phyloP scores from a whole-genome alignment of 1,284 basidiomycete genomes.

The Boletus semigastroideus region DNA sequence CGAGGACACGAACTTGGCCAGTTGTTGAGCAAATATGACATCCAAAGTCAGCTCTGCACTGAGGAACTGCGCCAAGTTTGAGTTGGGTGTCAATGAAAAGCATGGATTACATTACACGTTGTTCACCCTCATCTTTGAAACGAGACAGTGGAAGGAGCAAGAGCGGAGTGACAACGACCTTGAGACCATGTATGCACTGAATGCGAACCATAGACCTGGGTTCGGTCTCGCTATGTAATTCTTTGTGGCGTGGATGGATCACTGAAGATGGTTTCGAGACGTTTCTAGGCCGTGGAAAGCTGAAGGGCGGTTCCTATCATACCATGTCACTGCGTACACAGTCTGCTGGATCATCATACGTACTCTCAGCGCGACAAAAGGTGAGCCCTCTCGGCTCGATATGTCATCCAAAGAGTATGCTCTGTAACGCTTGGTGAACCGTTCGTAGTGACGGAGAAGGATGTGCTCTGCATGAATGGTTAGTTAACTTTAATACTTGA shows the following conservation, averaged over 20 bases:
- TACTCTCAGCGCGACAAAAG: constrained; percentile 37
- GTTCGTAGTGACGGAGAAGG: constrained; percentile 26
- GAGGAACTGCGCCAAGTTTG: constrained; percentile 32
- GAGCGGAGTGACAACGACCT: constrained; percentile 47
- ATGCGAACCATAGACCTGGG: constrained; percentile 22
- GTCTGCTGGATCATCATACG: constrained; percentile 7
- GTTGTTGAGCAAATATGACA: constrained; percentile 40
- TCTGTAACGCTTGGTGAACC: constrained; percentile 35
- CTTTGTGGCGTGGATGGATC: constrained; percentile 3
- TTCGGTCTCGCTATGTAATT: not conserved
- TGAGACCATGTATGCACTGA: constrained; percentile 34
- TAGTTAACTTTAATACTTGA: constrained; percentile 1
- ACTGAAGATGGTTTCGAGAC: constrained; percentile 2
- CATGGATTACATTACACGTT: constrained; percentile 35
- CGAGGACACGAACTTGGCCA: constrained; percentile 31
- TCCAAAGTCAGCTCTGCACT: constrained; percentile 52
- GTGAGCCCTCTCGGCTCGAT: constrained; percentile 38
- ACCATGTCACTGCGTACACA: not conserved
- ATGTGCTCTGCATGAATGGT: constrained; percentile 20
- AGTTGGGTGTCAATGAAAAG: constrained; percentile 1
- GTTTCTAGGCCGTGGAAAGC: constrained; percentile 10
- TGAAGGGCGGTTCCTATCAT: constrained; percentile 10
- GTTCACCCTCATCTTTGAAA: constrained; percentile 45
- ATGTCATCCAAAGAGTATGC: constrained; percentile 26
- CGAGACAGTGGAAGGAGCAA: constrained; percentile 36